Base-by-base conservation (phyloP, 108 stramenopile species). In the Cyclotella kingstonii region DNA sequence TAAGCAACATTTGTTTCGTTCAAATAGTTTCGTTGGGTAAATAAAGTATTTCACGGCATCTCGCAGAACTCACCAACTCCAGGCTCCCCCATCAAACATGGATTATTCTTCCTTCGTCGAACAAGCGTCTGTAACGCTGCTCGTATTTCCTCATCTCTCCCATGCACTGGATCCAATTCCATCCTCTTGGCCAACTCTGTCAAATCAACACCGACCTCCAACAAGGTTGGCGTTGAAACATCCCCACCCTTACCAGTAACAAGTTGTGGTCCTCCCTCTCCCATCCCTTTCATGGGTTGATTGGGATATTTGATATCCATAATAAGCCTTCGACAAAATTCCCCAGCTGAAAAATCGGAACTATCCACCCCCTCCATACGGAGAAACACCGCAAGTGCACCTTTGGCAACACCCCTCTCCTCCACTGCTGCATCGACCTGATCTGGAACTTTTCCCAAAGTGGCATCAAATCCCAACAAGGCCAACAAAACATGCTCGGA, bases 91-190 rank as follows among this genome's bases (percentile, higher is more conserved):
- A 85, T 85, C 44, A 85, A 64, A 51, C 68, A 73, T 2, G 84
- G 68, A 71, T 95, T 95, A 54, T 91, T 91, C 73, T 95, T 95
- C 18, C 89, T 80, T 22, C 90, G 77, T 25, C 93, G 79, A 10
- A 85, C 61, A 41, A 95, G 57, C 19, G 89, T 86, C 10, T 85
- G 76, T 41, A 90, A 54, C 53, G 77, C 81, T 5, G 74, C 43
- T 34, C 68, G 54, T 41, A 89, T 84, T 59, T 90, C 93, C 15
- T 76, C 86, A 60, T 84, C 89, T 46, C 88, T 87, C 72, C 86
- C 86, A 64, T 80, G 60, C 2, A 87, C 86, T 0, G 68, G 60
- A 82, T 87, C 86, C 68, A 87, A 66, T 31, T 80, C 52, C 56
- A 81, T 78, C 56, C 84, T 77, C 12, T 40, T 67, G 19, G 89